These are phyloP conservation scores for Nidula microcarpa DNA, from an alignment of 768 basidiomycete species.

Conservation along the genomic window DNA sequence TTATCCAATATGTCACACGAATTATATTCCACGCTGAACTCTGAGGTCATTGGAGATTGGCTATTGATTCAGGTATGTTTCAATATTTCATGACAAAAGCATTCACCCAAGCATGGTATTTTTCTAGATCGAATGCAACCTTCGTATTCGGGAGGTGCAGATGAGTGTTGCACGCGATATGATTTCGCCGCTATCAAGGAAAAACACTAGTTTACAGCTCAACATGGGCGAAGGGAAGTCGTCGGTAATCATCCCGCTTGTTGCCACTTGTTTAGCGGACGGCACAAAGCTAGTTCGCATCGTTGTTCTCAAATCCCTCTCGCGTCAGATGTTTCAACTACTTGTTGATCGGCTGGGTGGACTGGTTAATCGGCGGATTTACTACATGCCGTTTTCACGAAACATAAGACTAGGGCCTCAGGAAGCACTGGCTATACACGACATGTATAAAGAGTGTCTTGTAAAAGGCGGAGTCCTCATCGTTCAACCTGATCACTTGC, in stretches of 20 bases:
- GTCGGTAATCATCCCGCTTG: conserved; percentile 47
- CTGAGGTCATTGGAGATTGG: conserved; percentile 32
- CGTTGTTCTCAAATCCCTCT: conserved; percentile 46
- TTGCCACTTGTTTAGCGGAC: conserved; percentile 35
- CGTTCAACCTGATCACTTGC: conserved; percentile 49
- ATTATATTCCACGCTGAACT: conserved; percentile 7
- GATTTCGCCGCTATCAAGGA: conserved; percentile 31
- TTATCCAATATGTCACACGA: conserved; percentile 10
- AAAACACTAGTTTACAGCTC: conserved; percentile 42
- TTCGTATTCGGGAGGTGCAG: conserved; percentile 41
- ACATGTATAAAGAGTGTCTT: conserved; percentile 35
- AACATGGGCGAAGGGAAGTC: conserved; percentile 63
- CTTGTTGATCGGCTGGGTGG: conserved; percentile 39
- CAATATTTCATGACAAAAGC: conserved; percentile 3
- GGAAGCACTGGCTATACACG: conserved; percentile 17
- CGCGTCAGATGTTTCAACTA: conserved; percentile 45
- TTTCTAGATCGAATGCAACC: conserved; percentile 39
- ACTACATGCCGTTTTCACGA: conserved; percentile 48
- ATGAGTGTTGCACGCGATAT: conserved; percentile 38
- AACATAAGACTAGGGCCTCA: conserved; percentile 16
- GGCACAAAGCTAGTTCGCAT: conserved; percentile 41
- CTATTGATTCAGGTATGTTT: conserved; percentile 36
- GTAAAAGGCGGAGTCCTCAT: conserved; percentile 38
- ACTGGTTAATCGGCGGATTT: conserved; percentile 43
- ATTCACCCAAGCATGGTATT: background rate